phyloP scores from a whole-genome alignment of 2,329 filamentous ascomycete genomes.

The Aspergillus viridinutans region DNA sequence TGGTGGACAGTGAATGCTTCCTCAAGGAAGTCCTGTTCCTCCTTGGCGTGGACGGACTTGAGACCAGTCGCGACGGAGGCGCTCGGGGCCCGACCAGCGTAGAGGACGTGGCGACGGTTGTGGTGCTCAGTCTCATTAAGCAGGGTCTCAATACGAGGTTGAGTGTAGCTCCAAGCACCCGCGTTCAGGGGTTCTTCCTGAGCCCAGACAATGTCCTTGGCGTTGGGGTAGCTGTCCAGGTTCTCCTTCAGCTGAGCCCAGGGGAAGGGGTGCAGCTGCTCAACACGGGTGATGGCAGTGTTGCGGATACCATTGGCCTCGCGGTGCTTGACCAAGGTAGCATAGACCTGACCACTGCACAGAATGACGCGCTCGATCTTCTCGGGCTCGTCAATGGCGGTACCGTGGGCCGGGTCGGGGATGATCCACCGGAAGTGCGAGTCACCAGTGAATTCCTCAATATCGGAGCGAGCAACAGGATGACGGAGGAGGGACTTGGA shows the following conservation, averaged over 20 bases:
- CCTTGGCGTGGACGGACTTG: slow-evolving; percentile 83
- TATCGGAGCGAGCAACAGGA: slow-evolving; percentile 79
- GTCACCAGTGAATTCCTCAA: slow-evolving; percentile 87
- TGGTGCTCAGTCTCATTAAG: slow-evolving; percentile 87
- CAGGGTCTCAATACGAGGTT: slow-evolving; percentile 93
- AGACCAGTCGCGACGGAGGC: slow-evolving; percentile 90
- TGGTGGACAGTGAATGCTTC: slow-evolving; percentile 61
- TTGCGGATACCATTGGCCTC: slow-evolving; percentile 81
- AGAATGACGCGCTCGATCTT: slow-evolving; percentile 92
- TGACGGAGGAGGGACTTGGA: slow-evolving; percentile 95
- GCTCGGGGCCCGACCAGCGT: slow-evolving; percentile 89
- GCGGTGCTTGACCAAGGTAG: slow-evolving; percentile 85
- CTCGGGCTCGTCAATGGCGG: slow-evolving; percentile 69
- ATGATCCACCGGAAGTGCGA: slow-evolving; percentile 98
- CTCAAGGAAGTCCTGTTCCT: slow-evolving; percentile 79
- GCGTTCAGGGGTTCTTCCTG: slow-evolving; percentile 98
- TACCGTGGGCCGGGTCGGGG: slow-evolving; percentile 77
- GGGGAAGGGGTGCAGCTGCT: slow-evolving; percentile 98
- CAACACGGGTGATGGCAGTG: slow-evolving; percentile 88
- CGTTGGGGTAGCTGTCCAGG: slow-evolving; percentile 93
- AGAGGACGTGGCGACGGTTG: slow-evolving; percentile 94
- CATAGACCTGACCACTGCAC: slow-evolving; percentile 92
- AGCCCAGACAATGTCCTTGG: slow-evolving; percentile 93
- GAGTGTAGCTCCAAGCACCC: slow-evolving; percentile 94
- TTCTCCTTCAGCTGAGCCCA: slow-evolving; percentile 97